Evolutionary conservation across 306 rosid species (phyloP).

Genomic region (Acacia confusa): DNA sequence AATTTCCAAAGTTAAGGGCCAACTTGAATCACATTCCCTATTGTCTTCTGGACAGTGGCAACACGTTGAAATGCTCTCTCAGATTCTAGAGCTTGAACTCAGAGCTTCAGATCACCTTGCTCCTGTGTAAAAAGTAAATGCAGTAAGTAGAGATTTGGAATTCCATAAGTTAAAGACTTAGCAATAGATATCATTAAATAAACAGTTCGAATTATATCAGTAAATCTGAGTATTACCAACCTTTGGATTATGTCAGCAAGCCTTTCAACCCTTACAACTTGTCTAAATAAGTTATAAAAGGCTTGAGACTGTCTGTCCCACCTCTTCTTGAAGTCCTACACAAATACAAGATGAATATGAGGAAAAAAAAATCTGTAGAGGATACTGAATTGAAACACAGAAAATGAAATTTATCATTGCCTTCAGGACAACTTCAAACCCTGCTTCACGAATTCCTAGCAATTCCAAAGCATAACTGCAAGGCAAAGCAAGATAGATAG

Average conservation of each 20-base stretch:
- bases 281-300: slow-evolving; percentile 91
- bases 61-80: slow-evolving; percentile 99
- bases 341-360: slow-evolving; percentile 40
- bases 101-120: slow-evolving; percentile 97
- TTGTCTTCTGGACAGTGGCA: slow-evolving; percentile 84
- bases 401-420: slow-evolving; percentile 36
- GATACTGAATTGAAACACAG: slow-evolving; percentile 22
- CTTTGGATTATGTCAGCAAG: slow-evolving; percentile 84
- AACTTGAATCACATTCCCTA: slow-evolving; percentile 80
- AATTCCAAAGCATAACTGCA: slow-evolving; percentile 95
- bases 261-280: slow-evolving; percentile 93
- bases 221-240: slow-evolving; percentile 50
- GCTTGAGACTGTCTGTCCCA: slow-evolving; percentile 92
- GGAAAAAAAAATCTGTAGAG: slow-evolving; percentile 28
- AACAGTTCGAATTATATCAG: slow-evolving; percentile 19
- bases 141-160: slow-evolving; percentile 16
- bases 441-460: slow-evolving; percentile 90
- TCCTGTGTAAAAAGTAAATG: slow-evolving; percentile 55
- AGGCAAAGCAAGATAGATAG: slow-evolving; percentile 34
- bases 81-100: slow-evolving; percentile 96
- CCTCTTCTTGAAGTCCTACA: slow-evolving; percentile 79
- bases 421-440: slow-evolving; percentile 91
- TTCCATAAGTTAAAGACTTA: slow-evolving; percentile 23
- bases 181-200: slow-evolving; percentile 29
- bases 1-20: slow-evolving; percentile 27